phyloP scores from a whole-genome alignment of 2,329 filamentous ascomycete species.

The Colletotrichum chrysophilum region DNA sequence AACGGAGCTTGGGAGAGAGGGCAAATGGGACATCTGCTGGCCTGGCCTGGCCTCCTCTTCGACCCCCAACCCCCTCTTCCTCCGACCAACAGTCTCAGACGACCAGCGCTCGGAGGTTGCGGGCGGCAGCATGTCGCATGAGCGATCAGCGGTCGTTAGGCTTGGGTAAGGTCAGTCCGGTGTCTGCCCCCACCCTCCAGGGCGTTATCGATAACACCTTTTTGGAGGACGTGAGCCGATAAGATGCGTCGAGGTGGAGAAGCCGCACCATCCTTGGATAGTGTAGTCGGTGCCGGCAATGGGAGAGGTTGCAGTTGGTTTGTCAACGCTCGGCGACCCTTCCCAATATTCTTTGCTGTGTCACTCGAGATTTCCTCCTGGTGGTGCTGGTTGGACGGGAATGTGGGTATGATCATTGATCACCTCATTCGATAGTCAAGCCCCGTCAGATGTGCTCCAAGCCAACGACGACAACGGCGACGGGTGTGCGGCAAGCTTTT shows the following conservation, averaged over 20 bases:
- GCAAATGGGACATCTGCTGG: not conserved
- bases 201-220: not conserved
- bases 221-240: not conserved
- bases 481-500: not conserved
- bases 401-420: not conserved
- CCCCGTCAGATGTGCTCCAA: not conserved
- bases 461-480: not conserved
- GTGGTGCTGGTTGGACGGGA: not conserved
- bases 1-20: not conserved
- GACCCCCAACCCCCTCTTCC: not conserved
- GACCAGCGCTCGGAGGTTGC: not conserved
- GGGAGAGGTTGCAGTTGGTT: not conserved
- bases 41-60: not conserved
- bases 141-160: slow-evolving; percentile 1
- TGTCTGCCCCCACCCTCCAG: not conserved
- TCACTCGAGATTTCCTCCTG: not conserved
- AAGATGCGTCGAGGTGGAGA: not conserved
- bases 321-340: not conserved
- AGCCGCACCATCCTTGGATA: not conserved
- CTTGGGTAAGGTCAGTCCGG: not conserved
- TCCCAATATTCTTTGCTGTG: not conserved
- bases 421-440: not conserved
- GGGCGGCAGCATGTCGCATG: not conserved
- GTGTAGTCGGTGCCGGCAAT: not conserved
- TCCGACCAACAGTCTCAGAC: not conserved